phyloP scores from a whole-genome alignment of 441 rosid genomes.

The Melianthus villosus region DNA sequence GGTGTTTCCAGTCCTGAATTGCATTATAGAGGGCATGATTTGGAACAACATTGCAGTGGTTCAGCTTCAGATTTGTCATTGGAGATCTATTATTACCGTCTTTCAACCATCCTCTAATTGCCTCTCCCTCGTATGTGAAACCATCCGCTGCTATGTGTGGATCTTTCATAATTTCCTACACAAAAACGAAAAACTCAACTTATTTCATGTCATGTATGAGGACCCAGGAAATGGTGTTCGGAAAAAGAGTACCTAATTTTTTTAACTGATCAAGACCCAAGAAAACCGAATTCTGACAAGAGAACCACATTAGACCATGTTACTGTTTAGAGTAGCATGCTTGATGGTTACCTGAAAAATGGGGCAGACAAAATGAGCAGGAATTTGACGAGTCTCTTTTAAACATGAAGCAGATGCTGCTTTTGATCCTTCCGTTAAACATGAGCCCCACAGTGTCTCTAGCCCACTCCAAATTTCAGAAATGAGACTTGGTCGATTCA shows the following conservation, averaged over 20 bases:
- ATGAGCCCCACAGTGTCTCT: constrained; percentile 30
- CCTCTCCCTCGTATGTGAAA: constrained; percentile 77
- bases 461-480: constrained; percentile 37
- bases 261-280: too few species aligned
- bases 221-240: too few species aligned
- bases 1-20: constrained; percentile 61
- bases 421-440: too few species aligned
- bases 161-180: constrained; percentile 73
- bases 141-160: constrained; percentile 88
- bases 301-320: too few species aligned
- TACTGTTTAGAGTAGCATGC: not conserved
- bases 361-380: constrained; percentile 81
- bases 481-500: constrained; percentile 39
- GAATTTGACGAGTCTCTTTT: constrained; percentile 34
- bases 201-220: too few species aligned
- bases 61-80: constrained; percentile 75
- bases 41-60: constrained; percentile 52
- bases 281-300: too few species aligned
- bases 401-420: constrained; percentile 16
- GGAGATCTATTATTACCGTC: constrained; percentile 72
- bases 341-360: constrained; percentile 51
- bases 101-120: constrained; percentile 69
- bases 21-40: constrained; percentile 73
- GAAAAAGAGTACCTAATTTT: too few species aligned
- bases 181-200: too few species aligned